phyloP scores from a whole-genome alignment of 345 rosid genomes.

The Aegle marmelos region DNA sequence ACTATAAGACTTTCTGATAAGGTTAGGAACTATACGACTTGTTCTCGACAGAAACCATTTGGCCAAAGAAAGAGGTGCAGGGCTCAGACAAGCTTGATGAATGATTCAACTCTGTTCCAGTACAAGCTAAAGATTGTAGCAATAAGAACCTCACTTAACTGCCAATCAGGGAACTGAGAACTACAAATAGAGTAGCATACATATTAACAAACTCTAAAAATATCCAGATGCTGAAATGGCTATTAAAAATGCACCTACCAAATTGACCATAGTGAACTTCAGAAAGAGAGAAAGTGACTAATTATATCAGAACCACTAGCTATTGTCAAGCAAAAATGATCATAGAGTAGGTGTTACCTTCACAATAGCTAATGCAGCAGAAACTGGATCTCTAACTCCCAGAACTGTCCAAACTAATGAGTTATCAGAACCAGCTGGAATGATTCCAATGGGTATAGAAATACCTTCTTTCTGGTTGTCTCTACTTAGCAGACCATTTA shows the following conservation, averaged over 20 bases:
- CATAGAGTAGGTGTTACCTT: conserved; percentile 49
- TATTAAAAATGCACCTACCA: not conserved
- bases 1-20: not conserved
- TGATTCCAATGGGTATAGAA: conserved; percentile 97
- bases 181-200: not conserved
- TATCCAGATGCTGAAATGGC: not conserved
- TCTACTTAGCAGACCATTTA: conserved; percentile 86
- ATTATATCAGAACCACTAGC: not conserved
- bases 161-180: not conserved
- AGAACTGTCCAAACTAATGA: conserved; percentile 98
- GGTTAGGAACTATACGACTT: not conserved
- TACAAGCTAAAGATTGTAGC: not conserved
- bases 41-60: not conserved
- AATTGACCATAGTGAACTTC: not conserved
- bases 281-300: not conserved
- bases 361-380: conserved; percentile 93
- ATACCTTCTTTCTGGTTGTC: conserved; percentile 96
- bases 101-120: not conserved
- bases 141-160: not conserved
- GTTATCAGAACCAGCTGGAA: conserved; percentile 99
- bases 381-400: conserved; percentile 93
- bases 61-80: not conserved
- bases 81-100: not conserved
- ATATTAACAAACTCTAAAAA: not conserved
- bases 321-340: not conserved